phyloP scores from a whole-genome alignment of 768 basidiomycete species.

The Auriscalpium microsporum region DNA sequence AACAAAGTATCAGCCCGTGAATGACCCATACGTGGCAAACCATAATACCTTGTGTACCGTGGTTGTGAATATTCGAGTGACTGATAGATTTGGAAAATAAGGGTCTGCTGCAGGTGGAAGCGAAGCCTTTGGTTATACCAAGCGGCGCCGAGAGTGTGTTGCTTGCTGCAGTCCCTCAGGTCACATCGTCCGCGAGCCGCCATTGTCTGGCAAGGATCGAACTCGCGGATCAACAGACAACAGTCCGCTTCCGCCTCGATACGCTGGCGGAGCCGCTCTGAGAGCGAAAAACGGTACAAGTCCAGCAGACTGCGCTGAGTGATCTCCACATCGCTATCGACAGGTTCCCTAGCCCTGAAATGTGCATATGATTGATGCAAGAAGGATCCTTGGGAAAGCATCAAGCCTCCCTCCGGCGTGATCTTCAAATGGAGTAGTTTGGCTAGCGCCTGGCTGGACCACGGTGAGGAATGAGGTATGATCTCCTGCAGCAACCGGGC shows the following conservation, averaged over 20 bases:
- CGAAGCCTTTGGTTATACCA: slow-evolving; percentile 8
- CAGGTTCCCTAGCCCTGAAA: neutral
- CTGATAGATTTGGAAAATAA: neutral
- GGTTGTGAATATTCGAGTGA: neutral
- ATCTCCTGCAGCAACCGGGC: neutral
- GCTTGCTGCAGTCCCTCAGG: neutral
- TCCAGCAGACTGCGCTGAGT: neutral
- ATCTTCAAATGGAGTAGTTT: neutral
- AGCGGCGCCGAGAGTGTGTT: neutral
- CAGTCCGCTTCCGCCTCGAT: slow-evolving; percentile 1
- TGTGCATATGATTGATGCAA: neutral
- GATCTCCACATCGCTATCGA: neutral
- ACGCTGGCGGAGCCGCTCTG: neutral
- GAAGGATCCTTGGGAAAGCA: neutral
- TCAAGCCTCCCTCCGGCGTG: neutral
- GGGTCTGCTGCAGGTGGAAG: slow-evolving; percentile 10
- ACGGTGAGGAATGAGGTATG: neutral
- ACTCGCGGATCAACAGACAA: slow-evolving; percentile 1
- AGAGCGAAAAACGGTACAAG: neutral
- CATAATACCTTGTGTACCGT: neutral
- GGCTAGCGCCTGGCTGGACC: neutral
- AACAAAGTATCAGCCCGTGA: neutral
- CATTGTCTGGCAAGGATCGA: slow-evolving; percentile 6
- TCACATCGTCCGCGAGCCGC: slow-evolving; percentile 2
- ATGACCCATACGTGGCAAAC: neutral